Percentiles rank a stretch among this genome's conserved stretches.
These are phyloP conservation scores for Nidula microcarpa DNA, from an alignment of 768 basidiomycete genomes.

Conservation along the genomic window DNA sequence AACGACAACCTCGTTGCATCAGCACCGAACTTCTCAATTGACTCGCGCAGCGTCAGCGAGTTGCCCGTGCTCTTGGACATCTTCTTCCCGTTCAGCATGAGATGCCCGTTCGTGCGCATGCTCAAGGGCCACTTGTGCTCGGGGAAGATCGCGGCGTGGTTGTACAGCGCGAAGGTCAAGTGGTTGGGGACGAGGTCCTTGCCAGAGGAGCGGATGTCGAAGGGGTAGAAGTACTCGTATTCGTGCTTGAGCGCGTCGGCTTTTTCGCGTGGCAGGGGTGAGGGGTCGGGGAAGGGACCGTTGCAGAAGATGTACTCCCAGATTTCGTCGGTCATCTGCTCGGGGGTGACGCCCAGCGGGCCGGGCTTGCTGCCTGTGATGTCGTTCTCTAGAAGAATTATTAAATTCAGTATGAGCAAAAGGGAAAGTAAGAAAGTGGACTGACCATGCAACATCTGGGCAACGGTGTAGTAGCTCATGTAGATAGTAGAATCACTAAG, in stretches of 20 bases:
- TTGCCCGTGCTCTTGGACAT: slow-evolving; percentile 99
- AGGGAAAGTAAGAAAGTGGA: neutral
- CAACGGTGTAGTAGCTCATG: slow-evolving; percentile 96
- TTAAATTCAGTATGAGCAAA: neutral
- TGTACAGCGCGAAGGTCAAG: slow-evolving; percentile 90
- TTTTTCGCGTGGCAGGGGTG: slow-evolving; percentile 70
- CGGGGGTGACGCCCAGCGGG: slow-evolving; percentile 78
- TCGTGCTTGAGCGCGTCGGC: slow-evolving; percentile 84
- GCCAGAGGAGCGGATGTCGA: slow-evolving; percentile 96
- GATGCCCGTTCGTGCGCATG: slow-evolving; percentile 93
- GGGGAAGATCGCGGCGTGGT: slow-evolving; percentile 93
- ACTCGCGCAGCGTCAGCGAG: slow-evolving; percentile 84
- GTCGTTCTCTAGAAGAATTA: slow-evolving; percentile 45
- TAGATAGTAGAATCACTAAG: slow-evolving; percentile 98
- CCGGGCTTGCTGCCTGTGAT: slow-evolving; percentile 80
- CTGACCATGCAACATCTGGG: slow-evolving; percentile 88
- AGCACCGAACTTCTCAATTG: slow-evolving; percentile 93
- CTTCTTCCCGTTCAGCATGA: slow-evolving; percentile 97
- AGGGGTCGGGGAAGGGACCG: slow-evolving; percentile 67
- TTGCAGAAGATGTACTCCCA: slow-evolving; percentile 93
- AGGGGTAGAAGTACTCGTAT: slow-evolving; percentile 96
- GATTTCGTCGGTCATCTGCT: slow-evolving; percentile 95
- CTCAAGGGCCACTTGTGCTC: slow-evolving; percentile 86
- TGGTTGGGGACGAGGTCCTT: slow-evolving; percentile 97
- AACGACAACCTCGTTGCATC: slow-evolving; percentile 89